A percentile compares a stretch with the other conserved stretches of the same genome.
Conservation (phyloP, 2,329 filamentous ascomycete genomes). For the Aspergillus tamarii region DNA sequence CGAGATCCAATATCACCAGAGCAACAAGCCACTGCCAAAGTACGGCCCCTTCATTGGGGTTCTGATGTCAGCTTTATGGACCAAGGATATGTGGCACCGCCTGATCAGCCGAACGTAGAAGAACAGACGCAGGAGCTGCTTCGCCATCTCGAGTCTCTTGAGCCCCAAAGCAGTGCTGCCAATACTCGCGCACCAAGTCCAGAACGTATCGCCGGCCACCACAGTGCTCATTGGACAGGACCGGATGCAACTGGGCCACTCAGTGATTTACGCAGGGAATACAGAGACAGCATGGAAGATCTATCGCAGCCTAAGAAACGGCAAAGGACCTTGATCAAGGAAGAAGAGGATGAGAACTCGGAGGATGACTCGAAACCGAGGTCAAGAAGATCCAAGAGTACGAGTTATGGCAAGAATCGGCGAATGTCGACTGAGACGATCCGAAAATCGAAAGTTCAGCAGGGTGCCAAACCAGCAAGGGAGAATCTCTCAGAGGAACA, state of each 20-base stretch:
- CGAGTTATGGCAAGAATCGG: constrained; percentile 37
- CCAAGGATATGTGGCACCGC: constrained; percentile 62
- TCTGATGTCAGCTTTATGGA: constrained; percentile 68
- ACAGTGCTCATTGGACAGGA: constrained; percentile 21
- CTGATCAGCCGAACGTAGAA: constrained; percentile 61
- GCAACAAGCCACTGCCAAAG: constrained; percentile 45
- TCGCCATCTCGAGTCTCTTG: constrained; percentile 60
- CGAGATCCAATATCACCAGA: constrained; percentile 37
- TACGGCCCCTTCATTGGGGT: constrained; percentile 62
- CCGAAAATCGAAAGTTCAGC: constrained; percentile 38
- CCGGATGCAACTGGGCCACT: constrained; percentile 12
- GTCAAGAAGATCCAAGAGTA: constrained; percentile 55
- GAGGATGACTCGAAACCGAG: constrained; percentile 37
- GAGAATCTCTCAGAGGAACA: constrained; percentile 75
- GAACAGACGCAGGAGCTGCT: constrained; percentile 60
- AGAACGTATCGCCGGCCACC: constrained; percentile 27
- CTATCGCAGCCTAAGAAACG: constrained; percentile 36
- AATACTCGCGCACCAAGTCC: constrained; percentile 66
- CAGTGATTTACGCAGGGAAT: constrained; percentile 18
- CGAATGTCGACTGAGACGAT: constrained; percentile 40
- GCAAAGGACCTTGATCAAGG: constrained; percentile 37
- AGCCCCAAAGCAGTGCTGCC: constrained; percentile 60
- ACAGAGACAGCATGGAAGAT: constrained; percentile 27
- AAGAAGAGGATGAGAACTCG: constrained; percentile 44
- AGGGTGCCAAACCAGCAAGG: constrained; percentile 42